Conservation (phyloP, 1,139 yeast genomes). For the Scheffersomyces cryptocercus region DNA sequence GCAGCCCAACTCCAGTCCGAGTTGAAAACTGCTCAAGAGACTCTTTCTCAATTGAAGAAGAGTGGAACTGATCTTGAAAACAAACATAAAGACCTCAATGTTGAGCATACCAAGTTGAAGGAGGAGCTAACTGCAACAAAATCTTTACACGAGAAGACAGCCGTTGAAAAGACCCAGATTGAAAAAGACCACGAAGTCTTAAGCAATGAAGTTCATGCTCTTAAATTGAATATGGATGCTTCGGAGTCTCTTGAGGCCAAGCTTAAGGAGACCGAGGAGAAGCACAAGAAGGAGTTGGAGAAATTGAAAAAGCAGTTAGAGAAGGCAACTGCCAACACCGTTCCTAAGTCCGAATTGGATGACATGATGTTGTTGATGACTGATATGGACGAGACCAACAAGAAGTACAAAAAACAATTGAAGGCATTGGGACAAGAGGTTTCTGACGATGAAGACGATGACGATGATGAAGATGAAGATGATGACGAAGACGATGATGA, state of each 20-base stretch:
- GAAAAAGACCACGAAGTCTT: conserved; percentile 2
- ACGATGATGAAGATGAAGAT: conserved; percentile 36
- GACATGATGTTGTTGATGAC: conserved; percentile 74
- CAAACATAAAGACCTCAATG: conserved; percentile 22
- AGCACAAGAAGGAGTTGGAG: conserved; percentile 2
- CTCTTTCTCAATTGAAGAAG: neutral
- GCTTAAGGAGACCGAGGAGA: conserved; percentile 1
- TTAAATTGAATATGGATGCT: neutral
- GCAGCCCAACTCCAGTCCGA: neutral
- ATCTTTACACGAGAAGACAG: neutral
- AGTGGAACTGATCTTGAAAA: neutral
- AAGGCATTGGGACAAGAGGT: conserved; percentile 50
- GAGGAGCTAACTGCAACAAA: neutral
- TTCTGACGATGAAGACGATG: conserved; percentile 47
- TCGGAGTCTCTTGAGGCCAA: conserved; percentile 1
- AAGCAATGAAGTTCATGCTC: neutral
- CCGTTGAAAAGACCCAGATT: neutral
- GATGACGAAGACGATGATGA: conserved; percentile 25
- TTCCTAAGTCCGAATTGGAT: conserved; percentile 66
- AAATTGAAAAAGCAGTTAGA: conserved; percentile 12
- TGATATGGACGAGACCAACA: conserved; percentile 70
- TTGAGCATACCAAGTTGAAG: conserved; percentile 25
- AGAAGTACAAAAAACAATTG: conserved; percentile 56
- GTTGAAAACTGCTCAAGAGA: neutral
- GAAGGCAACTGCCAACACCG: conserved; percentile 22